Conservation (phyloP, 352 stramenopile species). For the Elongisporangium undulatum region DNA sequence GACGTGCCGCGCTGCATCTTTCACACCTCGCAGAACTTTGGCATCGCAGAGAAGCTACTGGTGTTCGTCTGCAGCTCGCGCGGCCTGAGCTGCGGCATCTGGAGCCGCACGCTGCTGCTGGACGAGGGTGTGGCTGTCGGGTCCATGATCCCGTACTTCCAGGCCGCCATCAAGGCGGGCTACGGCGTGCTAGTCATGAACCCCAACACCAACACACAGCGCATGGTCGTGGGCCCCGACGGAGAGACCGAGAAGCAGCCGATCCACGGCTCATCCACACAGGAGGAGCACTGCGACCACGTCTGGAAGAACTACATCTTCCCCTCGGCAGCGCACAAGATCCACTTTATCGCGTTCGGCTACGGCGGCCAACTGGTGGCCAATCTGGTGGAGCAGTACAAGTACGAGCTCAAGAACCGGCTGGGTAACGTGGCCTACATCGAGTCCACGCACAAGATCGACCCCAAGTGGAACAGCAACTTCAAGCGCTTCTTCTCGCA, state of each 20-base stretch:
- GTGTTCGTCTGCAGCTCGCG: constrained; percentile 82
- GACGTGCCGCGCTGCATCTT: constrained; percentile 79
- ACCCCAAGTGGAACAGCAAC: constrained; percentile 56
- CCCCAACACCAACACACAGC: constrained; percentile 88
- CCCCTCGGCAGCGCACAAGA: constrained; percentile 69
- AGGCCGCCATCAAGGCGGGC: constrained; percentile 59
- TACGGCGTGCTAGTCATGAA: constrained; percentile 89
- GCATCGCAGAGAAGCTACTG: constrained; percentile 66
- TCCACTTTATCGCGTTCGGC: constrained; percentile 88
- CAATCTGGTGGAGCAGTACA: constrained; percentile 79
- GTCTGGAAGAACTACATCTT: constrained; percentile 89
- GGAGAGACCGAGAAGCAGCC: constrained; percentile 67
- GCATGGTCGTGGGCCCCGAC: constrained; percentile 49
- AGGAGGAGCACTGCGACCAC: constrained; percentile 86
- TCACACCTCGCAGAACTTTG: constrained; percentile 75
- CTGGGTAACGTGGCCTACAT: constrained; percentile 86
- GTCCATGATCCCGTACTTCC: constrained; percentile 87
- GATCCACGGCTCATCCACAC: constrained; percentile 77
- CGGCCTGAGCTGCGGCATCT: constrained; percentile 83
- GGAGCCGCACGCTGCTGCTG: constrained; percentile 78
- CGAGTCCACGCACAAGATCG: constrained; percentile 82
- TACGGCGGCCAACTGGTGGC: constrained; percentile 76
- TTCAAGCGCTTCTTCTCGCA: constrained; percentile 83
- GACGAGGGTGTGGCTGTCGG: constrained; percentile 87
- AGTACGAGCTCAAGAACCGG: constrained; percentile 70